Base-by-base conservation (phyloP, 352 stramenopile species). In the Proteromonas lacertae region DNA sequence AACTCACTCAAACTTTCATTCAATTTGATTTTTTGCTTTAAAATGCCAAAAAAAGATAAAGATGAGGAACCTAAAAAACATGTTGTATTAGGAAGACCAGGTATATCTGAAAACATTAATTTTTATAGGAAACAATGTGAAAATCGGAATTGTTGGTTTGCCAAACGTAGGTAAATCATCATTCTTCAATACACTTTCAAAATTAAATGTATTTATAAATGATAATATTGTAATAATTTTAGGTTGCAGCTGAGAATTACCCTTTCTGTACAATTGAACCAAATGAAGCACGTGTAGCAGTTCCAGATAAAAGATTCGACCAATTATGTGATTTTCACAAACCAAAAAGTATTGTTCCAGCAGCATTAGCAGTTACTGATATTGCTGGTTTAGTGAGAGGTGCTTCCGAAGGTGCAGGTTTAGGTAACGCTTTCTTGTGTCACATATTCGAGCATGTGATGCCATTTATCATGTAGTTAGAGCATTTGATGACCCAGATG, bases 341-440 rank as follows among this genome's bases (percentile, higher is more conserved):
- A 52, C 74, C 84, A 19, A 50, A 63, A 22, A 87, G 59, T 46
- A 64, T 91, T 50, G 76, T 97, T 25, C 82, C 86, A 0, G 81
- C 86, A 13, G 72, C 91, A 24, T 72, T 99, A 30, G 82, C 80
- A 42, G 83, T 98, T 42, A 94, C 82, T 25, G 89, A 99, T 60
- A 98, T 99, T 59, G 89, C 89, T 22, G 89, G 89, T 38, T 66
- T 99, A 14, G 88, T 99, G 44, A 69, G 71, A 25, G 46, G 75
- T 20, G 88, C 88, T 20, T 69, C 77, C 8, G 83, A 97, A 50
- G 88, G 88, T 45, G 80, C 76, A 4, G 88, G 88, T 41, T 64
- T 99, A 10, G 88, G 88, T 16, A 99, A 99, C 53, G 79, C 77
- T 17, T 99, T 98, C 59, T 60, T 99, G 48, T 92, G 71, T 41